These are phyloP conservation scores for Syzygium malaccense DNA, from an alignment of 441 rosid genomes.

Conservation along the genomic window DNA sequence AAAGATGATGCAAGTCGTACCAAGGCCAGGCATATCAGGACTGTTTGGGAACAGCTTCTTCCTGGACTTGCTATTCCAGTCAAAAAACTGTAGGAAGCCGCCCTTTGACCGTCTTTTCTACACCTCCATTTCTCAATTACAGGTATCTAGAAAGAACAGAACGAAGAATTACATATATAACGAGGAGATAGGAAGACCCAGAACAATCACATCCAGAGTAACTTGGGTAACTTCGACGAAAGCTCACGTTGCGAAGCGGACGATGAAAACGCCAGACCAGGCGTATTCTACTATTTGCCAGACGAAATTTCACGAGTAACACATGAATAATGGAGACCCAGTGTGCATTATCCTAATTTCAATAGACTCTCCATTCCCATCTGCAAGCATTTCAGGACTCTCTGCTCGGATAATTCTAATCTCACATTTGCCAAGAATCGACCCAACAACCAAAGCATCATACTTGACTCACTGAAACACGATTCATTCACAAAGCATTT, in stretches of 20 bases:
- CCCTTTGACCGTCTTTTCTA: conserved; percentile 65
- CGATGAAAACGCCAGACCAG: not conserved
- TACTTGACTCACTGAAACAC: no score
- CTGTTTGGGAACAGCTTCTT: conserved; percentile 58
- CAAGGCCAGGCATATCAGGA: conserved; percentile 30
- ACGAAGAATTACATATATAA: not conserved
- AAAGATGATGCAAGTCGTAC: not conserved
- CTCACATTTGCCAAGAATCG: not conserved
- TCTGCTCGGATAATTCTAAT: not conserved
- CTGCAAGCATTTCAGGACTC: not conserved
- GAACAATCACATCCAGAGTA: not conserved
- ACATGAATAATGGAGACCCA: not conserved
- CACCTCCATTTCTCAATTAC: conserved; percentile 39
- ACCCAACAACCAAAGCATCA: no score
- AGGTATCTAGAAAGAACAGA: conserved; percentile 18
- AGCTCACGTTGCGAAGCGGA: not conserved
- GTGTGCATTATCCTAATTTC: not conserved
- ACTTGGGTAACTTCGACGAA: not conserved
- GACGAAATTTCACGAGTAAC: not conserved
- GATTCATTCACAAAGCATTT: not conserved
- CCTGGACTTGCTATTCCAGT: conserved; percentile 81
- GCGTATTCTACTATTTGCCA: not conserved
- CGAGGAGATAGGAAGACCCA: conserved; percentile 4
- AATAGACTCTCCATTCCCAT: not conserved
- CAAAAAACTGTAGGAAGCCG: conserved; percentile 59